Evolutionary conservation across 495 filamentous ascomycete genomes (phyloP).

Genomic region (Xeromyces bisporus): DNA sequence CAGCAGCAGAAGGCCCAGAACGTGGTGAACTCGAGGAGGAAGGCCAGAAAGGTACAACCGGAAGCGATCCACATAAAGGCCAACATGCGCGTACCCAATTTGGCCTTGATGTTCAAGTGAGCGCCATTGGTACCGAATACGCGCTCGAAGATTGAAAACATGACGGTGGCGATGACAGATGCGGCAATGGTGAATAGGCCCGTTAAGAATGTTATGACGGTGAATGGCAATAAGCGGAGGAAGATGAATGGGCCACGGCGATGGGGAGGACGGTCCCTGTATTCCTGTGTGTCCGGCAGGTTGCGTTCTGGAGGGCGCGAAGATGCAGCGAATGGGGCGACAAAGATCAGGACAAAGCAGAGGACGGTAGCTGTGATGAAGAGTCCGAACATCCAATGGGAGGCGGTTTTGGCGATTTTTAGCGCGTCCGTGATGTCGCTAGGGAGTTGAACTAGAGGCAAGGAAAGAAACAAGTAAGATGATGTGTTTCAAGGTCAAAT

Average conservation of each 20-base stretch:
- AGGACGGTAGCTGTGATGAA: conserved; percentile 56
- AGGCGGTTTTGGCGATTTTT: conserved; percentile 56
- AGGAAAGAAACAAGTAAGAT: background rate
- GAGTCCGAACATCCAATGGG: conserved; percentile 79
- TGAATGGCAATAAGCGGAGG: conserved; percentile 34
- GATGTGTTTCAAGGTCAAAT: background rate
- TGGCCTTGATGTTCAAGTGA: conserved; percentile 58
- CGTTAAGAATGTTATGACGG: conserved; percentile 41
- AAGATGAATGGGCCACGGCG: conserved; percentile 30
- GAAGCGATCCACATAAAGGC: conserved; percentile 78
- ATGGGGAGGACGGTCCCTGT: conserved; percentile 15
- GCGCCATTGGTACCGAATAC: conserved; percentile 43
- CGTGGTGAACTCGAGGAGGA: conserved; percentile 51
- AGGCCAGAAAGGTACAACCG: conserved; percentile 47
- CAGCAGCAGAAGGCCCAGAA: conserved; percentile 40
- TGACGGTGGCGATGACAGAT: conserved; percentile 57
- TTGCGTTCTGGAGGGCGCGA: conserved; percentile 32
- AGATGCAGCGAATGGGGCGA: conserved; percentile 38
- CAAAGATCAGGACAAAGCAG: conserved; percentile 48
- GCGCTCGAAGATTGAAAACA: conserved; percentile 62
- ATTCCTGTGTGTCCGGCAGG: conserved; percentile 8
- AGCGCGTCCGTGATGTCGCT: conserved; percentile 53
- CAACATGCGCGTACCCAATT: conserved; percentile 59
- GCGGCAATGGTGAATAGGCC: conserved; percentile 53
- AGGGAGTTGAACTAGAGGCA: conserved; percentile 53